Evolutionary conservation across 108 stramenopile species (phyloP).

Genomic region (Nitzschia putrida): DNA sequence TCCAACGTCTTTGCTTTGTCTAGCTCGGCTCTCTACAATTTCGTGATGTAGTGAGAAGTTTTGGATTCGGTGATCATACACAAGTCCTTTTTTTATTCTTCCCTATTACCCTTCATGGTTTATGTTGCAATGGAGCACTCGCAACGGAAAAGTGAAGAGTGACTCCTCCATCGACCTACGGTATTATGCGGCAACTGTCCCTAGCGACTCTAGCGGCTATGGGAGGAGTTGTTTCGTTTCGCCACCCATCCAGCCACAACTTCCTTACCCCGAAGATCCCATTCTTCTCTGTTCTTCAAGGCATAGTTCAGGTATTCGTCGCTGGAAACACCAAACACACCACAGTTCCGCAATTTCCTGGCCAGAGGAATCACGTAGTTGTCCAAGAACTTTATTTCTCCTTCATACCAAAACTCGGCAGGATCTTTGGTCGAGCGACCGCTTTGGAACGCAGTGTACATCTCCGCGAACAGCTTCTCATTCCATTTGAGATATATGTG

Average conservation of each 20-base stretch:
- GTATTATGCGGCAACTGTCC: too few relatives aligned
- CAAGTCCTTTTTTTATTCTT: too few relatives aligned
- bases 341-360: slow-evolving; percentile 4
- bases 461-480: slow-evolving; percentile 33
- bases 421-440: slow-evolving; percentile 30
- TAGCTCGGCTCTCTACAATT: too few relatives aligned
- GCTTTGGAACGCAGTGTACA: slow-evolving; percentile 26
- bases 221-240: too few relatives aligned
- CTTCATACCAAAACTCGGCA: slow-evolving; percentile 32
- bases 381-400: slow-evolving; percentile 9
- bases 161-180: too few relatives aligned
- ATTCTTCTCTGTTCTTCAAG: background rate
- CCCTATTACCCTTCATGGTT: too few relatives aligned
- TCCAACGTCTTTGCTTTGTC: too few relatives aligned
- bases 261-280: background rate
- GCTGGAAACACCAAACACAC: slow-evolving; percentile 10
- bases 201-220: too few relatives aligned
- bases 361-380: slow-evolving; percentile 2
- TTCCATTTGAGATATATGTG: slow-evolving; percentile 45
- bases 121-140: too few relatives aligned
- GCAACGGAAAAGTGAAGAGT: too few relatives aligned
- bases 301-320: slow-evolving; percentile 9
- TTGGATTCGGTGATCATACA: too few relatives aligned
- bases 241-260: background rate
- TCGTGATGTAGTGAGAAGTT: too few relatives aligned